Conservation (phyloP, 2,329 filamentous ascomycete genomes). For the Venturia pyrina region DNA sequence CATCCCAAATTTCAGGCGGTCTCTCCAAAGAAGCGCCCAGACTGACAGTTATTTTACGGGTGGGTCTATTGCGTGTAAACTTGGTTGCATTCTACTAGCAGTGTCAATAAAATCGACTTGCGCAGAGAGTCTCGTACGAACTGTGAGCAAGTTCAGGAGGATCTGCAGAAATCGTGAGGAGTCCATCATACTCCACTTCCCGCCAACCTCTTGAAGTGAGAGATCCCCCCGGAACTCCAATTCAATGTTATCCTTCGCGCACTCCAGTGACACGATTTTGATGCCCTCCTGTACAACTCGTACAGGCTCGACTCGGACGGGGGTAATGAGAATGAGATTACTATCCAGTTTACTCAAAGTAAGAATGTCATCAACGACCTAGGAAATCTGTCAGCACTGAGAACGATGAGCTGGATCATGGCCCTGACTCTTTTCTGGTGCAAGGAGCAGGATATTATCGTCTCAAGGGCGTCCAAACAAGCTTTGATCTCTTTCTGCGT, state of each 20-base stretch:
- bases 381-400: background rate
- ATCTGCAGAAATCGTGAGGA: conserved; percentile 4
- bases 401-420: background rate
- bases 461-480: conserved; percentile 24
- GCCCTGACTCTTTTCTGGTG: conserved; percentile 30
- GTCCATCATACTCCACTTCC: background rate
- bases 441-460: conserved; percentile 34
- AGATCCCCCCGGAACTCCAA: background rate
- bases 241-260: background rate
- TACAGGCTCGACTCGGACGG: background rate
- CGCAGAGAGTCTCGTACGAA: background rate
- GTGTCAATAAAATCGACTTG: background rate
- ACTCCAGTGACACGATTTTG: conserved; percentile 8
- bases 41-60: background rate
- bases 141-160: background rate
- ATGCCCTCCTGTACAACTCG: background rate
- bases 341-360: conserved; percentile 10
- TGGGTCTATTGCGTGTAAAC: background rate
- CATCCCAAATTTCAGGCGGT: background rate
- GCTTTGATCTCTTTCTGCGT: conserved; percentile 15
- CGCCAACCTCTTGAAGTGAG: conserved; percentile 3
- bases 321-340: conserved; percentile 6
- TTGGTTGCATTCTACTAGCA: background rate
- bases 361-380: conserved; percentile 23
- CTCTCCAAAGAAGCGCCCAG: background rate